Conservation (phyloP, 345 rosid genomes). For the Salix udensis region DNA sequence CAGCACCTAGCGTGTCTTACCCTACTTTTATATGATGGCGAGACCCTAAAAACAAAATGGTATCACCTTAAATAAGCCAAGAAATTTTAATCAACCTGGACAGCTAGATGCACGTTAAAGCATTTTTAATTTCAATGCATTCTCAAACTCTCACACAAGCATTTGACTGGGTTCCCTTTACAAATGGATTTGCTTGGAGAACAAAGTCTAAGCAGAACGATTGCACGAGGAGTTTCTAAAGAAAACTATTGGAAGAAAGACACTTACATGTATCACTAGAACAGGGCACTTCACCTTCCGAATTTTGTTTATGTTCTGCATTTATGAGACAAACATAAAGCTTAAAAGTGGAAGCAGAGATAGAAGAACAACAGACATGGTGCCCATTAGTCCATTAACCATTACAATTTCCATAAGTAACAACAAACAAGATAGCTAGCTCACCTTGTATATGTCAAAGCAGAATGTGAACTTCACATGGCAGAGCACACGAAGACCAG, state of each 20-base stretch:
- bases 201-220: neutral
- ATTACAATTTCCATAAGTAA: neutral
- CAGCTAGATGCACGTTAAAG: neutral
- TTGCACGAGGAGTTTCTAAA: neutral
- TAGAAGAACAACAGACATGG: constrained; percentile 3
- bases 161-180: neutral
- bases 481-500: constrained; percentile 98
- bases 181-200: neutral
- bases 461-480: constrained; percentile 85
- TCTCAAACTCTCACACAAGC: neutral
- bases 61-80: no score
- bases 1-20: no score
- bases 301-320: constrained; percentile 85
- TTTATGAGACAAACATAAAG: constrained; percentile 10
- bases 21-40: no score
- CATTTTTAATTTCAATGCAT: neutral
- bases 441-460: constrained; percentile 83
- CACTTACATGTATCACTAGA: constrained; percentile 88
- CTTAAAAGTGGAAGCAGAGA: constrained; percentile 3
- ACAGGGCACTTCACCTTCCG: constrained; percentile 86
- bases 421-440: neutral
- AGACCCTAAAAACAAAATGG: no score
- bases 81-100: neutral
- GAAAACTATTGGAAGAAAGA: neutral
- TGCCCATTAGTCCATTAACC: neutral